phyloP scores from a whole-genome alignment of 495 filamentous ascomycete species.

The Penicillium canariense region DNA sequence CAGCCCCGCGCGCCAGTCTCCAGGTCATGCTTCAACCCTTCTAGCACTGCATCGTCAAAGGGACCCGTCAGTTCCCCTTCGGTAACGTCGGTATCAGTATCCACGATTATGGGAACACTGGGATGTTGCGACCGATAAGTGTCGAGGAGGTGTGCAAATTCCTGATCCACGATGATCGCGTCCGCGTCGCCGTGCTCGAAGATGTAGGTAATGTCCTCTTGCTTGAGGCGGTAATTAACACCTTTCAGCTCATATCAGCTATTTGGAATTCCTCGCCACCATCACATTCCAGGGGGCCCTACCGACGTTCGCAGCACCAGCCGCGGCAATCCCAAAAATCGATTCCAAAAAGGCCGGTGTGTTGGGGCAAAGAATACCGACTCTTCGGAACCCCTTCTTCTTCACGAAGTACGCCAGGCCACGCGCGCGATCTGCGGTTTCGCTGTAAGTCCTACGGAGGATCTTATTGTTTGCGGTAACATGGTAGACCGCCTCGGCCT shows the following conservation, averaged over 20 bases:
- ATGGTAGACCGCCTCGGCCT: constrained; percentile 86
- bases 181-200: constrained; percentile 83
- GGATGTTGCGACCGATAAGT: constrained; percentile 58
- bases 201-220: constrained; percentile 86
- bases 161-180: constrained; percentile 80
- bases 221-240: constrained; percentile 88
- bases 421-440: constrained; percentile 78
- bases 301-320: constrained; percentile 76
- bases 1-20: constrained; percentile 66
- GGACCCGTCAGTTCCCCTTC: constrained; percentile 72
- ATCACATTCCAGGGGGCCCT: constrained; percentile 1
- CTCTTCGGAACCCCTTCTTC: constrained; percentile 64
- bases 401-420: constrained; percentile 85
- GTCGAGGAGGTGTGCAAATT: constrained; percentile 69
- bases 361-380: constrained; percentile 84
- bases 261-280: background rate
- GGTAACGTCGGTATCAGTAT: constrained; percentile 79
- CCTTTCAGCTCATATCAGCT: constrained; percentile 31
- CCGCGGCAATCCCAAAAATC: constrained; percentile 85
- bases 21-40: constrained; percentile 71
- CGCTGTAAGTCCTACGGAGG: constrained; percentile 71
- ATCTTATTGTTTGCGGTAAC: constrained; percentile 73
- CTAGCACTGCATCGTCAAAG: constrained; percentile 79
- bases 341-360: constrained; percentile 91
- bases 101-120: constrained; percentile 66